Conservation (phyloP, 306 rosid genomes). For the Sophora flavescens region DNA sequence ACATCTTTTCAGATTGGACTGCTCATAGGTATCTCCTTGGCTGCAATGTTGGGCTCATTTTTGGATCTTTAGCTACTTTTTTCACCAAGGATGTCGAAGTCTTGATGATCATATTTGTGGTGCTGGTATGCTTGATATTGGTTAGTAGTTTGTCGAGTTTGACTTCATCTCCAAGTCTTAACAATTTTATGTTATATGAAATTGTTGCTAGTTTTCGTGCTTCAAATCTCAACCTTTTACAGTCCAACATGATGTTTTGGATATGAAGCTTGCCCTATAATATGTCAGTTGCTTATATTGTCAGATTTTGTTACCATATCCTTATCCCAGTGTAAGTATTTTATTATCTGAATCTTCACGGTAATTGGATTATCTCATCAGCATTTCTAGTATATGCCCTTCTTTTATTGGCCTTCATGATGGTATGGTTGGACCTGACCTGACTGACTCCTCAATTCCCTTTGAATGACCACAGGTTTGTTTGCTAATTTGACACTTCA, state of each 20-base stretch:
- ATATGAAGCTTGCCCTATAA: background rate
- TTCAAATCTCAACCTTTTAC: background rate
- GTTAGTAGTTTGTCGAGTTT: conserved; percentile 17
- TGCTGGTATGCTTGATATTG: conserved; percentile 51
- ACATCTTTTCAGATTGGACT: conserved; percentile 57
- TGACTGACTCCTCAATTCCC: background rate
- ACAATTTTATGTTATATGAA: conserved; percentile 2
- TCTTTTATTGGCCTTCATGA: background rate
- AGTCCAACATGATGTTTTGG: conserved; percentile 3
- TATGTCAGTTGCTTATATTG: background rate
- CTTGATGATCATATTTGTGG: conserved; percentile 56
- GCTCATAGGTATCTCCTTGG: conserved; percentile 53
- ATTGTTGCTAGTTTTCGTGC: background rate
- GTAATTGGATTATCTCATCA: background rate
- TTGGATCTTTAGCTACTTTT: conserved; percentile 62
- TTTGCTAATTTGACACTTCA: background rate
- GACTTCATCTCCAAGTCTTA: background rate
- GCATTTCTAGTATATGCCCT: background rate
- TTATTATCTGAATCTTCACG: background rate
- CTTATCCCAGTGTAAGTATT: background rate
- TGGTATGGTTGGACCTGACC: background rate
- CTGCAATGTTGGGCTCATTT: conserved; percentile 61
- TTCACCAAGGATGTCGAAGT: conserved; percentile 67
- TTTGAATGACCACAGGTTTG: background rate
- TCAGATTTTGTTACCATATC: background rate